Evolutionary conservation across 176 grass and related monocot genomes (phyloP).

Genomic region (Eremochloa ophiuroides): DNA sequence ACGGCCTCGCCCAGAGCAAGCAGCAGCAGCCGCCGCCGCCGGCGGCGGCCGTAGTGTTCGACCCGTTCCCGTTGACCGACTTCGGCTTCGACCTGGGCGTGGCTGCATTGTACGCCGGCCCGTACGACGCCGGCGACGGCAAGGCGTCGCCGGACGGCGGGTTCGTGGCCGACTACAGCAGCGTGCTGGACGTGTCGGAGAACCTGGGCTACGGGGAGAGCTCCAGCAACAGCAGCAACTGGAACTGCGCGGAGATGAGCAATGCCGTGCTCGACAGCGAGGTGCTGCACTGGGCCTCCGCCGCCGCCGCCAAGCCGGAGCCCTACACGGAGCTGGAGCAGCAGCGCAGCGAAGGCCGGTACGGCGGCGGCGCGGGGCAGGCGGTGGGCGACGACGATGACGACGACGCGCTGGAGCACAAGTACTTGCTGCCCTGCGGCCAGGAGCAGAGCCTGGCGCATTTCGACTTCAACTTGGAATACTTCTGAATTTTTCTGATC

Average conservation of each 20-base stretch:
- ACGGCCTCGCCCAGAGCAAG: not conserved
- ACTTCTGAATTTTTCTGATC: conserved; percentile 30
- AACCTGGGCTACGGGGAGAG: conserved; percentile 65
- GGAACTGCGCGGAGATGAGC: conserved; percentile 46
- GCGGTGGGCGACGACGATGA: conserved; percentile 11
- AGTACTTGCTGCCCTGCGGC: conserved; percentile 39
- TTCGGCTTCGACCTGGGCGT: conserved; percentile 39
- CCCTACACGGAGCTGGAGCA: conserved; percentile 33
- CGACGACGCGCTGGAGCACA: conserved; percentile 48
- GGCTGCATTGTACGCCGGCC: conserved; percentile 21
- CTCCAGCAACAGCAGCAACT: conserved; percentile 80
- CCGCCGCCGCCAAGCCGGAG: conserved; percentile 16
- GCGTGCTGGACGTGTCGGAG: conserved; percentile 67
- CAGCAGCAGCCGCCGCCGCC: not conserved
- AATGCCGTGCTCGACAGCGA: conserved; percentile 49
- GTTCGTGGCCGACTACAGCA: conserved; percentile 55
- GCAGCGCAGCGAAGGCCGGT: not conserved
- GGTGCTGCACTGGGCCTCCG: conserved; percentile 51
- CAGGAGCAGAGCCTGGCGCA: conserved; percentile 50
- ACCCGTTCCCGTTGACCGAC: conserved; percentile 67
- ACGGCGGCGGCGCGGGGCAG: not conserved
- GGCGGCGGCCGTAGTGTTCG: conserved; percentile 34
- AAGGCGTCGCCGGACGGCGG: not conserved
- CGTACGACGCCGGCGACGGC: not conserved
- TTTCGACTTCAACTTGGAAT: conserved; percentile 75